Evolutionary conservation across 257 asterid species (phyloP), one percentile per base, ranked within the genome.

Genomic region (Lantana camara): DNA sequence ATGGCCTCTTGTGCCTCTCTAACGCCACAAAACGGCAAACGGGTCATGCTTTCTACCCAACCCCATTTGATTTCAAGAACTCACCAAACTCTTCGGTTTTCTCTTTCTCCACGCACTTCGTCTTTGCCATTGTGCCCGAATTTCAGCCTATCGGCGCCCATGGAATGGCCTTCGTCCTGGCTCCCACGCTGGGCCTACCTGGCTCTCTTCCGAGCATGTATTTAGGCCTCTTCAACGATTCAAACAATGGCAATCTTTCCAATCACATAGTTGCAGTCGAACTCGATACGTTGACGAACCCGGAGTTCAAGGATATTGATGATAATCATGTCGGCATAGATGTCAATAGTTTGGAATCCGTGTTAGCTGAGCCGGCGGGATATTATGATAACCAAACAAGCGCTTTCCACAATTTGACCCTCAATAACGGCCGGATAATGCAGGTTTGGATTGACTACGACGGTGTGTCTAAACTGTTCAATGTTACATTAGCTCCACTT

Each of bases 271-370:
- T 85, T 4, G 90, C 89, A 0, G 80, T 88, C 9, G 96, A 88
- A 63, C 76, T 85, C 19, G 96, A 88, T 27, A 83, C 94, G 9
- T 32, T 81, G 40, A 72, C 47, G 55, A 83, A 74, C 62, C 0
- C 30, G 0, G 91, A 81, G 27, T 77, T 82, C 14, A 22, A 38
- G 5, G 91, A 88, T 58, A 79, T 57, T 1, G 30, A 85, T 49
- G 82, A 71, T 16, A 85, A 88, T 45, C 94, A 85, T 45, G 86
- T 81, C 15, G 93, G 91, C 0, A 63, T 88, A 50, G 91, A 88
- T 37, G 37, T 88, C 47, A 81, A 77, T 41, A 60, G 74, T 4
- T 5, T 88, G 69, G 11, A 17, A 0, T 88, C 96, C 2, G 44
- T 4, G 1, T 0, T 0, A 9, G 19, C 74, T 1, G 1, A 16